Percentiles rank a stretch among this genome's conserved stretches.
phyloP scores from a whole-genome alignment of 1,139 yeast species.

The Candida freyschussii region DNA sequence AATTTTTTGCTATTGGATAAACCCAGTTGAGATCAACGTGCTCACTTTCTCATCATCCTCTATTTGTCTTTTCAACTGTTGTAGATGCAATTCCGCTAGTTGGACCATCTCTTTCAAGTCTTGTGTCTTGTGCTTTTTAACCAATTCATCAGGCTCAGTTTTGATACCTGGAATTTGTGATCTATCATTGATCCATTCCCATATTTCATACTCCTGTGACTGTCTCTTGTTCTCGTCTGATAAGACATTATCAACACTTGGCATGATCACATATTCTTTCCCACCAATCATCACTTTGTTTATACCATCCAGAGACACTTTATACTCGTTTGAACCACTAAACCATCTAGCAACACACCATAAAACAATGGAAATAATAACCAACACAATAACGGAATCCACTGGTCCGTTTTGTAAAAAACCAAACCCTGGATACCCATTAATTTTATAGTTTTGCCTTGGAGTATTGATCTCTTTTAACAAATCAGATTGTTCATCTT shows the following conservation, averaged over 20 bases:
- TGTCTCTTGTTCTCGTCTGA: constrained; percentile 32
- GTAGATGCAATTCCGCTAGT: constrained; percentile 49
- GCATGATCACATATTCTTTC: constrained; percentile 41
- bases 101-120: constrained; percentile 51
- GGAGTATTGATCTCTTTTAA: constrained; percentile 2
- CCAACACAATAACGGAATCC: constrained; percentile 1
- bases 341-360: constrained; percentile 1
- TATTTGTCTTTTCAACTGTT: constrained; percentile 31
- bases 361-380: constrained; percentile 2
- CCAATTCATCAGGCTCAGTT: constrained; percentile 5
- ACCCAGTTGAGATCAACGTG: no score
- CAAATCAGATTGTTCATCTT: constrained; percentile 1
- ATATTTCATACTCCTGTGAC: constrained; percentile 59
- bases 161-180: constrained; percentile 26
- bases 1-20: no score
- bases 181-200: constrained; percentile 78
- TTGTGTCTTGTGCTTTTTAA: constrained; percentile 31
- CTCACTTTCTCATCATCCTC: constrained; percentile 4
- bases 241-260: constrained; percentile 40
- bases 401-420: constrained; percentile 1
- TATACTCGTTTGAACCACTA: not conserved
- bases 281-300: constrained; percentile 36
- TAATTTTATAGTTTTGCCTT: constrained; percentile 5
- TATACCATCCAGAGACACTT: constrained; percentile 14
- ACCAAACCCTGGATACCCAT: constrained; percentile 8